These are phyloP conservation scores for Phytopythium ostracodes DNA, from an alignment of 352 stramenopile genomes.

Conservation along the genomic window DNA sequence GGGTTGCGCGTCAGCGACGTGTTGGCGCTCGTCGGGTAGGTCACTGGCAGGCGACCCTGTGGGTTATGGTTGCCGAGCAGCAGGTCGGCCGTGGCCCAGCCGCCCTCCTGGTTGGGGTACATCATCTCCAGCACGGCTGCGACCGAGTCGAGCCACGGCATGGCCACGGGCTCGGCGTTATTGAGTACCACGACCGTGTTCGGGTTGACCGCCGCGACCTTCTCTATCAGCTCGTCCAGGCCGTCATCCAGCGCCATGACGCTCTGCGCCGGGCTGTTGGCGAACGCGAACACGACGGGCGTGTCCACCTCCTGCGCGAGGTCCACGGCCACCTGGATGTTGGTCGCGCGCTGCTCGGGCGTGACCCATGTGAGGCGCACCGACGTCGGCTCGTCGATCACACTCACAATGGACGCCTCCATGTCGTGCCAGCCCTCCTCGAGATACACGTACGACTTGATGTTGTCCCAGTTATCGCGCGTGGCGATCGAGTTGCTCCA, in stretches of 20 bases:
- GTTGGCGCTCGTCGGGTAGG: conserved; percentile 21
- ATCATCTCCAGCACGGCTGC: conserved; percentile 28
- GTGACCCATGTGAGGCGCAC: conserved; percentile 28
- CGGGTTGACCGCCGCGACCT: conserved; percentile 23
- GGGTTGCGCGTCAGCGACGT: conserved; percentile 25
- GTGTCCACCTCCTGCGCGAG: conserved; percentile 24
- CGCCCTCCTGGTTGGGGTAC: conserved; percentile 32
- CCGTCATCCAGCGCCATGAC: conserved; percentile 24
- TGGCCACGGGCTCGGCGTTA: conserved; percentile 24
- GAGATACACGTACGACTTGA: conserved; percentile 26
- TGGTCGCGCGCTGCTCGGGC: conserved; percentile 21
- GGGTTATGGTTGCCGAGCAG: conserved; percentile 26
- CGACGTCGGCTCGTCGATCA: conserved; percentile 24
- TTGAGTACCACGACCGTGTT: conserved; percentile 33
- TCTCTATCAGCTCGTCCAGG: conserved; percentile 21
- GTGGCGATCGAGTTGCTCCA: conserved; percentile 31
- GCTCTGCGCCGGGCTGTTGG: conserved; percentile 21
- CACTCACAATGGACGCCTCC: conserved; percentile 17
- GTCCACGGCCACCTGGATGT: conserved; percentile 27
- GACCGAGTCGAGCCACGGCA: conserved; percentile 26
- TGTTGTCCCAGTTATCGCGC: conserved; percentile 27
- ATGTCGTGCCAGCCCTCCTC: conserved; percentile 24
- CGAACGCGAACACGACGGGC: conserved; percentile 28
- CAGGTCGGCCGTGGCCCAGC: conserved; percentile 26
- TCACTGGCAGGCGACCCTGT: conserved; percentile 24